Base-by-base conservation (phyloP, 192 early-diverging fungal species). In the Jimgerdemannia lactiflua region DNA sequence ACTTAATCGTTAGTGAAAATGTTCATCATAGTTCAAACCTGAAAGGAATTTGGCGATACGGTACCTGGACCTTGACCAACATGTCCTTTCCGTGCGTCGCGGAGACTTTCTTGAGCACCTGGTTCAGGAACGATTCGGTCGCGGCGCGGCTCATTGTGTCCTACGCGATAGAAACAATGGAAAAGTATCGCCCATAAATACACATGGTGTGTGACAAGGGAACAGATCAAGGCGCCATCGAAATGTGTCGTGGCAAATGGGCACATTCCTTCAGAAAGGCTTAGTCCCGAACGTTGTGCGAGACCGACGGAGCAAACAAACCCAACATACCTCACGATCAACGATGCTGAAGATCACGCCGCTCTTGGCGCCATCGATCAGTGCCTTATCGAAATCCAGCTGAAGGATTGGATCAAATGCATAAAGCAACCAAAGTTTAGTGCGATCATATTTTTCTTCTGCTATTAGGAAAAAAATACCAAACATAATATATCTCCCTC, bases 351-450 rank as follows among this genome's bases (percentile, higher is more conserved):
- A 88, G 65, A 89, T 87, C 9, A 89, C 86, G 39, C 85, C 82
- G 74, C 86, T 87, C 79, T 88, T 87, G 39, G 88, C 88, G 71
- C 86, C 88, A 64, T 87, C 88, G 39, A 89, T 68, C 20, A 77
- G 77, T 70, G 84, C 76, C 20, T 76, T 75, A 17, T 85, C 82
- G 74, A 88, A 86, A 6, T 79, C 78, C 70, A 83, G 77, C 77
- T 79, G 59, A 69, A 65, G 67, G 42, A 29, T 29, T 29, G 29
- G 29, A 29, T 29, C 29, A 29, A 29, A 29, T 29, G 29, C 29
- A 29, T 29, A 29, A 29, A 29, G 29, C 29, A 29, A 29, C 29
- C 29, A 29, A 29, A 29, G 29, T 59, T n/a, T 68, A 70, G 66
- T 19, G 49, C 41, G 11, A 64, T 41, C 20, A 29, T 29, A 1